These are phyloP conservation scores for Populus alba DNA, from an alignment of 345 rosid genomes.

Conservation along the genomic window DNA sequence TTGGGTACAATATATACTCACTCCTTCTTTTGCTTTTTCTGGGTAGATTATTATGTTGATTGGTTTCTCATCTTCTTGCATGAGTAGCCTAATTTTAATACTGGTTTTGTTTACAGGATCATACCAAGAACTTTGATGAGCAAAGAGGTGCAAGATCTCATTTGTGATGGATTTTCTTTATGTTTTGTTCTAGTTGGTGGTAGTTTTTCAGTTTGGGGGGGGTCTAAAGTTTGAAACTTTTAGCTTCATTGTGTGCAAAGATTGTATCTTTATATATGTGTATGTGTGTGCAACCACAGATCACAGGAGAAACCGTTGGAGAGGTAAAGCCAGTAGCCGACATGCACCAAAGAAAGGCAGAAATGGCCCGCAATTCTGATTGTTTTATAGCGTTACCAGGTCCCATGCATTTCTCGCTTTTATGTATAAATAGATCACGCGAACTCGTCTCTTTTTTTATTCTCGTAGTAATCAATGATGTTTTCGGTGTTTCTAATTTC, in stretches of 20 bases:
- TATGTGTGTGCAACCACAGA: slow-evolving; percentile 29
- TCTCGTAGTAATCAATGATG: not conserved
- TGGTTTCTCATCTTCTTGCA: not conserved
- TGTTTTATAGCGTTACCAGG: slow-evolving; percentile 98
- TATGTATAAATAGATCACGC: not conserved
- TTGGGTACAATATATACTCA: slow-evolving; percentile 51
- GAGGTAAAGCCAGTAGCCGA: slow-evolving; percentile 84
- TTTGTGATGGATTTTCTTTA: not conserved
- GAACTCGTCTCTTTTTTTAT: not conserved
- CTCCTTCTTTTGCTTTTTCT: not conserved
- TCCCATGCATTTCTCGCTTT: slow-evolving; percentile 22
- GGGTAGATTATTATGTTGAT: not conserved
- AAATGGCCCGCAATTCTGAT: slow-evolving; percentile 93
- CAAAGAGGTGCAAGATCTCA: slow-evolving; percentile 36
- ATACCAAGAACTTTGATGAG: slow-evolving; percentile 52
- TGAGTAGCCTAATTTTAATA: not conserved
- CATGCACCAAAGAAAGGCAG: slow-evolving; percentile 98
- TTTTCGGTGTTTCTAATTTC: not conserved
- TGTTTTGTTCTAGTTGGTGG: not conserved
- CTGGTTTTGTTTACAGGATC: slow-evolving; percentile 30
- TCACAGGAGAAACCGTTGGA: slow-evolving; percentile 80
- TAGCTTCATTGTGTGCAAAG: not conserved
- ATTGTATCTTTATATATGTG: not conserved
- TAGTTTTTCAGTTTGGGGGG: not conserved
- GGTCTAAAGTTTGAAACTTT: not conserved